These are phyloP conservation scores for Pleurotus platypus DNA, from an alignment of 768 basidiomycete species.

Conservation along the genomic window DNA sequence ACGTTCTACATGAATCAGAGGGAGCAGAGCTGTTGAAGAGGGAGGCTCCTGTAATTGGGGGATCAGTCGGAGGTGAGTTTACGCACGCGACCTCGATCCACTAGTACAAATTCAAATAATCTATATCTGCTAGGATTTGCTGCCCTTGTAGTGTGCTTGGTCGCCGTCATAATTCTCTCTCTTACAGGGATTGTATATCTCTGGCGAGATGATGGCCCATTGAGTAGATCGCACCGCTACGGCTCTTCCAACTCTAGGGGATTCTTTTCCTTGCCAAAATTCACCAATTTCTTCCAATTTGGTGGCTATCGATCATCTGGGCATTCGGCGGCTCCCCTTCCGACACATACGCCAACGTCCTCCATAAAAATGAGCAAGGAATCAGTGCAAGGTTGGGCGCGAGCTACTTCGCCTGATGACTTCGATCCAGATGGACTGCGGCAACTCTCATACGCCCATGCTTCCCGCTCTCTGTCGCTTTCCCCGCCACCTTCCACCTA, in stretches of 20 bases:
- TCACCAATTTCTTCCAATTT: background rate
- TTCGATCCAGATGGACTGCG: background rate
- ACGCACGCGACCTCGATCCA: background rate
- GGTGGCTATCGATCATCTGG: background rate
- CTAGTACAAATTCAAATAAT: background rate
- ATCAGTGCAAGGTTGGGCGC: constrained; percentile 1
- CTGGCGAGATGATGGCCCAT: background rate
- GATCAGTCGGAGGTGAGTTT: constrained; percentile 5
- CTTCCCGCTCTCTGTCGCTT: background rate
- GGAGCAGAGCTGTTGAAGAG: background rate
- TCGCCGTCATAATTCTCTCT: constrained; percentile 2
- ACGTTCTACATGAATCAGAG: background rate
- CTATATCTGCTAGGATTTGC: background rate
- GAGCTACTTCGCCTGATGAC: background rate
- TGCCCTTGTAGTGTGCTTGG: background rate
- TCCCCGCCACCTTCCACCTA: background rate
- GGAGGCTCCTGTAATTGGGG: constrained; percentile 1
- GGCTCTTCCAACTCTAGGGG: background rate
- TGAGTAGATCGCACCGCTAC: background rate
- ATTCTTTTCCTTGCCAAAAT: background rate
- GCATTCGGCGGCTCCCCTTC: background rate
- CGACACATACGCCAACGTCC: background rate
- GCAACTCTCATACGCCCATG: constrained; percentile 1
- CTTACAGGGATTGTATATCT: constrained; percentile 1
- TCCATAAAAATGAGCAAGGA: background rate